Percentiles rank a stretch among this genome's conserved stretches.
These are phyloP conservation scores for Metarhizium guizhouense DNA, from an alignment of 2,329 filamentous ascomycete genomes.

Conservation along the genomic window DNA sequence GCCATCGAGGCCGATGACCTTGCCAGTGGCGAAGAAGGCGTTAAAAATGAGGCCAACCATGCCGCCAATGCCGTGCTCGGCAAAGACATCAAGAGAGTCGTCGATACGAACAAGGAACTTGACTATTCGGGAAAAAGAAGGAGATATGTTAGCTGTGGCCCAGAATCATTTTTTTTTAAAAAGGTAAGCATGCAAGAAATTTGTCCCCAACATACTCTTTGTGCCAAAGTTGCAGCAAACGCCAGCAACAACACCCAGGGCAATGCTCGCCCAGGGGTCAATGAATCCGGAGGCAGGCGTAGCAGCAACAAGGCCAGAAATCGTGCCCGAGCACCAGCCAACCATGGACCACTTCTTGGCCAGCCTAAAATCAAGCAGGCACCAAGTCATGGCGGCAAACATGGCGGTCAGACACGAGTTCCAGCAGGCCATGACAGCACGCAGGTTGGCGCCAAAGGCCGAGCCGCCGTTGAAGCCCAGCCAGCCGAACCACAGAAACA, in stretches of 20 bases:
- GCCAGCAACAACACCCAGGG: conserved; percentile 58
- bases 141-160: conserved; percentile 6
- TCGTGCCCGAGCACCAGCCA: conserved; percentile 63
- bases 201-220: conserved; percentile 31
- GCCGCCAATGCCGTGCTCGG: conserved; percentile 61
- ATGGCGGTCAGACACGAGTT: conserved; percentile 91
- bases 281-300: conserved; percentile 62
- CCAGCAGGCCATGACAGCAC: conserved; percentile 95
- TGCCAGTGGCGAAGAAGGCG: conserved; percentile 59
- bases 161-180: too few species aligned
- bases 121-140: conserved; percentile 24
- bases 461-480: conserved; percentile 98
- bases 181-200: not conserved
- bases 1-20: conserved; percentile 66
- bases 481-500: conserved; percentile 98
- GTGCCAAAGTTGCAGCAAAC: conserved; percentile 60
- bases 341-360: conserved; percentile 87
- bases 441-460: conserved; percentile 85
- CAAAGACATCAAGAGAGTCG: conserved; percentile 64
- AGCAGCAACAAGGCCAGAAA: conserved; percentile 61
- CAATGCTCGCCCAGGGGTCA: conserved; percentile 56
- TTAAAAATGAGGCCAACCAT: conserved; percentile 66
- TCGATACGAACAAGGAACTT: conserved; percentile 57
- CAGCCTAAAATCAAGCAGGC: conserved; percentile 88
- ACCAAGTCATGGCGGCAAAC: conserved; percentile 90